Base-by-base conservation (phyloP, 2,329 filamentous ascomycete species). In the Xylariaceae sp. region DNA sequence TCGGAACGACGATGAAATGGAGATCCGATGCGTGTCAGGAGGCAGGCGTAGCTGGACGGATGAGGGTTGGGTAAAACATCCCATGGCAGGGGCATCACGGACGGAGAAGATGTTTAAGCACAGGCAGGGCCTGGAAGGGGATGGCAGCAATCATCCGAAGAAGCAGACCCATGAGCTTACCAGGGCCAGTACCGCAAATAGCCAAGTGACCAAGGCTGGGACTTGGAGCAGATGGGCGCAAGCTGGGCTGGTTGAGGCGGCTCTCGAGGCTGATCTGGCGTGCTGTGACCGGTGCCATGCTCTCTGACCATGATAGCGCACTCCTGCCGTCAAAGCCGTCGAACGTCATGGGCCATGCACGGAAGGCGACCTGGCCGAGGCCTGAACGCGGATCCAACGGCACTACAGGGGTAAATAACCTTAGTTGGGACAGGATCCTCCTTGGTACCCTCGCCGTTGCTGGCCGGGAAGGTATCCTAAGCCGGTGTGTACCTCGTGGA, bases 1-100 rank as follows among this genome's bases (percentile, higher is more conserved):
- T 62, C 64, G 66, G 66, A 65, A 66, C 55, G 51, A 51, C 52
- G 55, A 58, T 42, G 50, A 55, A 62, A 57, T 54, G 59, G 46
- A 48, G 56, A 62, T 67, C 66, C 66, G 64, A 60, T 51, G 59
- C 59, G 64, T 66, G 52, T 66, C 64, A 68, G 62, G 58, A 60
- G 53, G 58, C 55, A 56, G 56, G 54, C 33, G 45, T 43, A 39
- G 35, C 42, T 43, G 44, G 43, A 47, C 46, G 49, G 44, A 49
- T 48, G 41, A 42, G 30, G 29, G 43, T 38, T 39, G 50, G 50
- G 45, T 57, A 53, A 58, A 55, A 58, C 55, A 44, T 43, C 37
- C 45, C 50, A 48, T 49, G 45, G 41, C 48, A 53, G 44, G 50
- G 49, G 45, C 26, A 43, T 47, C 40, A 34, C 37, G 43, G 43